Percentiles rank a stretch among this genome's conserved stretches.
Conservation (phyloP, 306 rosid species). For the Malus domestica region DNA sequence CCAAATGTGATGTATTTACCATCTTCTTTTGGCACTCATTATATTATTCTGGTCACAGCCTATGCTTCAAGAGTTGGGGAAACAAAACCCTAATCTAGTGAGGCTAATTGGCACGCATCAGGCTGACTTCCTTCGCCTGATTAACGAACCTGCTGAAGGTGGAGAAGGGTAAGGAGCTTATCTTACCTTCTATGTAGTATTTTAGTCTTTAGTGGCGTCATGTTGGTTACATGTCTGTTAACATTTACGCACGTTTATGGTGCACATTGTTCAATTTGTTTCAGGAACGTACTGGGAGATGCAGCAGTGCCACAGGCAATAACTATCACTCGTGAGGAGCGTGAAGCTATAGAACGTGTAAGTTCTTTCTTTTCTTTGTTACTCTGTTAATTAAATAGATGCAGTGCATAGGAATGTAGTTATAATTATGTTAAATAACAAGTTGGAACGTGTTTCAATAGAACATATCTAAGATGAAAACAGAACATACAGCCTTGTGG, state of each 20-base stretch:
- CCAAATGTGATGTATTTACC: not conserved
- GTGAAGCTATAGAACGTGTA: constrained; percentile 87
- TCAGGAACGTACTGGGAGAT: constrained; percentile 64
- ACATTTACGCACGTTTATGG: not conserved
- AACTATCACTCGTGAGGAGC: constrained; percentile 87
- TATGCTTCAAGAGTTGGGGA: constrained; percentile 96
- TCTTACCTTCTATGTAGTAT: not conserved
- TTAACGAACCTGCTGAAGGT: constrained; percentile 85
- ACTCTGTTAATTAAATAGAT: not conserved
- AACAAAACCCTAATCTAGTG: constrained; percentile 92
- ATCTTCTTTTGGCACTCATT: not conserved
- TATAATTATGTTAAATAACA: not conserved
- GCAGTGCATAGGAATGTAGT: not conserved
- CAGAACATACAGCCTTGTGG: not conserved
- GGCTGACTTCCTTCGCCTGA: constrained; percentile 79
- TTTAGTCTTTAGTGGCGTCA: not conserved
- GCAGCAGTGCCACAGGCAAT: constrained; percentile 60
- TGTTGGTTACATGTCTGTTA: not conserved
- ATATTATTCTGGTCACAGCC: constrained; percentile 53
- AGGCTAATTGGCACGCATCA: constrained; percentile 83
- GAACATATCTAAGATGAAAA: not conserved
- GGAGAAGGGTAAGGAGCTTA: constrained; percentile 66
- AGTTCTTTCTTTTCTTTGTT: constrained; percentile 17
- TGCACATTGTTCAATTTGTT: constrained; percentile 4
- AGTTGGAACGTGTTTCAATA: not conserved